Evolutionary conservation across 2,329 filamentous ascomycete species (phyloP).

Genomic region (Penicillium corylophilum): DNA sequence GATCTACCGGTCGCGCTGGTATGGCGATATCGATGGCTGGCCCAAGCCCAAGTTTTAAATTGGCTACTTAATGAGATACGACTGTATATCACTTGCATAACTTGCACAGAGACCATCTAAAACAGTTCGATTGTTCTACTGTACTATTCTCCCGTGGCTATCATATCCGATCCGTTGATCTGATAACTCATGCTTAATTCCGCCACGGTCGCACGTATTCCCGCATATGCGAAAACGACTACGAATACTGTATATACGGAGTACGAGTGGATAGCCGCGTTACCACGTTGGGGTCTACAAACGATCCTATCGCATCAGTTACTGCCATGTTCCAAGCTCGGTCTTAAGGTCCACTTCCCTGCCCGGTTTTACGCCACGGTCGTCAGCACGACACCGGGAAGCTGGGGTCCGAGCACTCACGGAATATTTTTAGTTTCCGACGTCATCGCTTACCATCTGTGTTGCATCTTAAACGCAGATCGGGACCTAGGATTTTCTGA

Average conservation of each 20-base stretch:
- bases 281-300: neutral
- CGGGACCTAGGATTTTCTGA: too few relatives aligned
- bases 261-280: neutral
- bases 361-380: neutral
- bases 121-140: neutral
- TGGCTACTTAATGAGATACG: neutral
- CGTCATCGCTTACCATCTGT: neutral
- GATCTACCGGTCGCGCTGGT: slow-evolving; percentile 29
- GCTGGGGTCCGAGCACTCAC: neutral
- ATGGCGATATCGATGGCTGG: slow-evolving; percentile 25
- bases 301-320: neutral
- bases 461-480: neutral
- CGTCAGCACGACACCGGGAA: neutral
- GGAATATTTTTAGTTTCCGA: neutral
- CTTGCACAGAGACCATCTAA: neutral
- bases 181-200: neutral
- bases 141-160: neutral
- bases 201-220: neutral
- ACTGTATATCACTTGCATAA: neutral
- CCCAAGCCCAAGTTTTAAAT: slow-evolving; percentile 18
- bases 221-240: neutral
- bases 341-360: neutral
- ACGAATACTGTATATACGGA: neutral
- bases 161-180: too few relatives aligned
- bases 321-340: neutral